Evolutionary conservation across 2,329 filamentous ascomycete genomes (phyloP), one percentile per base, ranked within the genome.

Genomic region (Camptophora hylomeconis): DNA sequence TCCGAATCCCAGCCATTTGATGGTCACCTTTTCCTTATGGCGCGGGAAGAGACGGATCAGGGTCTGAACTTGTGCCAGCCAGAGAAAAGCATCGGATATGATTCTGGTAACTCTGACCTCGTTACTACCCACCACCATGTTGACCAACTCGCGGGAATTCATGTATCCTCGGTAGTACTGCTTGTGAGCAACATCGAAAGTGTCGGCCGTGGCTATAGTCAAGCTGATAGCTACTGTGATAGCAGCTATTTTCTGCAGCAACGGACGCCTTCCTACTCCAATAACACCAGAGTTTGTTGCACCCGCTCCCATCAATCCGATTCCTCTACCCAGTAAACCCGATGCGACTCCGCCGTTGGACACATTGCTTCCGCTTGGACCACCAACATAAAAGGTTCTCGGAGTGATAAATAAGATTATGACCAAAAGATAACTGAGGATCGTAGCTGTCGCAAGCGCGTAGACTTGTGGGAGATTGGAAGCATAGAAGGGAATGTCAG

Each of bases 1-100:
- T 3, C 80, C 84, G 50, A 95, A 94, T 2, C 87, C 89, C 10
- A 87, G 83, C 87, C 87, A 98, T 59, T 95, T 95, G 58, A 98
- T 98, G 42, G 95, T 81, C 29, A 95, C 76, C 58, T 95, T 95
- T 57, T 98, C 89, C 48, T 92, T 81, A 49, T 95, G 87, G 18
- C 89, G 81, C 5, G 89, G 89, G 45, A 98, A 98, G 2, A 98
- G 65, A 30, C 89, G 79, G 44, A 95, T 95, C 33, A 98, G 59
- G 0, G 89, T 98, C 58, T 98, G 89, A 1, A 92, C 87, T 56
- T 98, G 89, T 1, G 89, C 89, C 20, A 98, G 72, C 87, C 89
- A 95, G 17, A 98, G 65, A 52, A 95, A 95, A 1, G 89, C 86
- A 54, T 93, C 84, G 11, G 87, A 95, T 40, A 98, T 83, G 42